Base-by-base conservation (phyloP, 140 eudicot species). In the Bidens hawaiensis region DNA sequence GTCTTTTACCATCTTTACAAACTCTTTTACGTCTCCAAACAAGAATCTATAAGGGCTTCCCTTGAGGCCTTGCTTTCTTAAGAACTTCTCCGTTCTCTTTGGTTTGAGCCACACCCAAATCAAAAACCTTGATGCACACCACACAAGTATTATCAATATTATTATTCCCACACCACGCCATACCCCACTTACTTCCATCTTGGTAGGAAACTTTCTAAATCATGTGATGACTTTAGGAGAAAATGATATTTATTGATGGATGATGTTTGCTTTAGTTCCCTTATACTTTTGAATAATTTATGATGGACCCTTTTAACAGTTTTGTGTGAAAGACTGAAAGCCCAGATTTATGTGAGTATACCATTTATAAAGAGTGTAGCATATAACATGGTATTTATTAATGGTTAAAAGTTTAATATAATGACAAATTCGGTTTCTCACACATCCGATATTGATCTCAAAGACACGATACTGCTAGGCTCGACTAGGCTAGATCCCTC, bases 51-150 rank as follows among this genome's bases (percentile, higher is more conserved):
- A 71, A 6, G 70, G 11, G 40, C 27, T 62, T 22, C 76, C 76
- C 23, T 62, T 41, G 30, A 71, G 46, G 24, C 76, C 70, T 51
- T 71, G 76, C 17, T 62, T 34, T 42, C 76, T 50, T 38, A 71
- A 46, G 4, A 34, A 28, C 58, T 54, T 62, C 14, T 71, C 58
- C 19, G 62, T 33, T 57, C 55, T 51, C 76, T 43, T 62, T 18
- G 76, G 76, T 62, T 62, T 63, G 31, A 71, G 28, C 76, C 76
- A 71, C 10, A 71, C 46, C 76, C 65, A 71, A 41, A 62, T 51
- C 38, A 45, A 62, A 31, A 62, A 14, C 11, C 27, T 62, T 56
- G 50, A 62, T 26, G 17, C 47, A 36, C 21, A 31, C 47, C 48
- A 59, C 18, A 34, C 24, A 4, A 55, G 13, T 18, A 9, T 18